Evolutionary conservation across 371 early-diverging fungal genomes (phyloP).

Genomic region (Batkoa obscura): DNA sequence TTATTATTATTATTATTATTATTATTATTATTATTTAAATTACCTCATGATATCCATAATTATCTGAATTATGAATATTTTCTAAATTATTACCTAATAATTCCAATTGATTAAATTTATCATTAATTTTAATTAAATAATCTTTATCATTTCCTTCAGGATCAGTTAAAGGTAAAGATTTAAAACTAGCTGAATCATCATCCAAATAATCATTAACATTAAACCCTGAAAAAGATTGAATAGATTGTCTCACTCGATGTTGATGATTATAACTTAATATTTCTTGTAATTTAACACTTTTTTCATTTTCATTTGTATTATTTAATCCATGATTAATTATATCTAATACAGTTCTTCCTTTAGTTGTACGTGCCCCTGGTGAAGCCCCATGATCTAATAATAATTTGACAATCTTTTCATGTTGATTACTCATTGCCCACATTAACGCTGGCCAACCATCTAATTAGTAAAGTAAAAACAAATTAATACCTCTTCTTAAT

Average conservation of each 20-base stretch:
- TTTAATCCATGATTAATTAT: slow-evolving; percentile 21
- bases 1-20: too few species aligned
- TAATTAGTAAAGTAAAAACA: slow-evolving; percentile 9
- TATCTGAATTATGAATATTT: neutral
- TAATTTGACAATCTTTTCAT: slow-evolving; percentile 47
- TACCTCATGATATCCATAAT: slow-evolving; percentile 4
- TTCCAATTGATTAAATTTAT: neutral
- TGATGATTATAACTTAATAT: slow-evolving; percentile 24
- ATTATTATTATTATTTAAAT: neutral
- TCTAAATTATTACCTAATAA: slow-evolving; percentile 2
- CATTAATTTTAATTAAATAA: neutral
- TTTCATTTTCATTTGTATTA: slow-evolving; percentile 20
- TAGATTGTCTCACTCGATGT: slow-evolving; percentile 1
- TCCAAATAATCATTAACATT: neutral
- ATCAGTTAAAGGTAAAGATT: slow-evolving; percentile 2
- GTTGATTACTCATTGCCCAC: slow-evolving; percentile 85
- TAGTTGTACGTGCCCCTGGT: slow-evolving; percentile 38
- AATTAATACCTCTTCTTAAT: too few species aligned
- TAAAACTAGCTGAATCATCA: neutral
- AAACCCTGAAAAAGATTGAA: neutral
- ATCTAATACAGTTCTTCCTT: slow-evolving; percentile 64
- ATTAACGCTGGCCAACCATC: slow-evolving; percentile 91
- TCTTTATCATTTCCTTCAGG: slow-evolving; percentile 1
- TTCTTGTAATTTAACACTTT: slow-evolving; percentile 27
- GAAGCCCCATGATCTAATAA: slow-evolving; percentile 64